Evolutionary conservation across 2,329 filamentous ascomycete genomes (phyloP).

Genomic region (Gnomoniopsis sp.): DNA sequence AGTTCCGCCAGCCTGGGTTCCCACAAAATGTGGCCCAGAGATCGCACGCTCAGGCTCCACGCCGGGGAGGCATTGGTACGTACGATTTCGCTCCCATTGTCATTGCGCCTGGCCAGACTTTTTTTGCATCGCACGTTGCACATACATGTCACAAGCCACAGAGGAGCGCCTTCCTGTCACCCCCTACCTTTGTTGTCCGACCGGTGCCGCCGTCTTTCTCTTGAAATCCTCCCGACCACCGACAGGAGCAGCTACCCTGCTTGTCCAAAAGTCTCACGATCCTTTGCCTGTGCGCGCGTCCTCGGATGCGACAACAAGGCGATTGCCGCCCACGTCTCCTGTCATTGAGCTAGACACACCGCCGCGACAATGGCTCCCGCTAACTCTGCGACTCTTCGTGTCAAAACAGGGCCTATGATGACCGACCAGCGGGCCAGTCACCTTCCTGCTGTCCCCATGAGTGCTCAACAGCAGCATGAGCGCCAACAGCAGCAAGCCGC

Average conservation of each 20-base stretch:
- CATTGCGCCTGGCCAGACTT: background rate
- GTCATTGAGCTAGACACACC: background rate
- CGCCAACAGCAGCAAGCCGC: slow-evolving; percentile 46
- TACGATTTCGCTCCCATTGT: slow-evolving; percentile 26
- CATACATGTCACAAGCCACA: background rate
- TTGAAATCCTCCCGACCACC: too few relatives aligned
- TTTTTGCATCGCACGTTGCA: slow-evolving; percentile 1
- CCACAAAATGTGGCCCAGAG: slow-evolving; percentile 49
- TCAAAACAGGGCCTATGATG: slow-evolving; percentile 51
- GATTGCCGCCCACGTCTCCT: too few relatives aligned
- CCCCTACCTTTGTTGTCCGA: too few relatives aligned
- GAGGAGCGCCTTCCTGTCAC: too few relatives aligned
- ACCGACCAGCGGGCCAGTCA: slow-evolving; percentile 33
- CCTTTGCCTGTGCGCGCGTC: too few relatives aligned
- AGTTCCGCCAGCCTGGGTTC: slow-evolving; percentile 44
- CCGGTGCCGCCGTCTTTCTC: too few relatives aligned
- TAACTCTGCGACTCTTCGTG: slow-evolving; percentile 8
- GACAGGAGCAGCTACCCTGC: too few relatives aligned
- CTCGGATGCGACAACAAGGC: too few relatives aligned
- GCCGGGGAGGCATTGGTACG: slow-evolving; percentile 54
- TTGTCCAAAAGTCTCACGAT: too few relatives aligned
- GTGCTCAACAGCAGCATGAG: slow-evolving; percentile 51
- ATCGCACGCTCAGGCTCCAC: slow-evolving; percentile 44
- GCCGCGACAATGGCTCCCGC: slow-evolving; percentile 3
- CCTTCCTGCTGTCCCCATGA: slow-evolving; percentile 41